Conservation (phyloP, 306 rosid species). For the Glycine latifolia region DNA sequence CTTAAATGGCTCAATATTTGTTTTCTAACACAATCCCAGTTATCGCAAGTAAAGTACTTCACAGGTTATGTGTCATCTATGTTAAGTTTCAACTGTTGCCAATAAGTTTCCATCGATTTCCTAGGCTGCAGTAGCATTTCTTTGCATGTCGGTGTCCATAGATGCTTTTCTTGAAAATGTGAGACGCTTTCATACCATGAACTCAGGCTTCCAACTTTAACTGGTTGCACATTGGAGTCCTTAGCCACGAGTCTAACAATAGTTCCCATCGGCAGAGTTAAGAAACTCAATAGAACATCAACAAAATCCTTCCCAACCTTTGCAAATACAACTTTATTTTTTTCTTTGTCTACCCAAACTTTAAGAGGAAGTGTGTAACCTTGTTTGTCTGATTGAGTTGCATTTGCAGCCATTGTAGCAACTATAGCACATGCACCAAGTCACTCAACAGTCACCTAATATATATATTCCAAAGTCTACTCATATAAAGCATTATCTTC, state of each 20-base stretch:
- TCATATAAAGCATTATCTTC: no score
- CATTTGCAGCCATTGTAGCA: no score
- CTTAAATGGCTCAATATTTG: background rate
- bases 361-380: background rate
- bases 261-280: no score
- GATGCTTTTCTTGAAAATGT: background rate
- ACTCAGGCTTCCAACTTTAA: background rate
- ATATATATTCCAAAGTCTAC: no score
- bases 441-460: no score
- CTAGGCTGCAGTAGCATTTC: background rate
- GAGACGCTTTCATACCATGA: background rate
- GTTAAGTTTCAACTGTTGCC: background rate
- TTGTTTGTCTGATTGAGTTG: no score
- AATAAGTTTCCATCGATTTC: constrained; percentile 27
- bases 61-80: background rate
- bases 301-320: no score
- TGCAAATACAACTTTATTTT: constrained; percentile 27
- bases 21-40: background rate
- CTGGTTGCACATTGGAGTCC: background rate
- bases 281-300: no score
- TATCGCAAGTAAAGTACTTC: background rate
- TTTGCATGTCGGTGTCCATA: background rate
- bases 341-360: background rate
- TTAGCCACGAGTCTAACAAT: background rate
- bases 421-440: no score